Evolutionary conservation across 176 grass and related monocot species (phyloP), one percentile per base, ranked within the genome.

Genomic region (Paspalum vaginatum): DNA sequence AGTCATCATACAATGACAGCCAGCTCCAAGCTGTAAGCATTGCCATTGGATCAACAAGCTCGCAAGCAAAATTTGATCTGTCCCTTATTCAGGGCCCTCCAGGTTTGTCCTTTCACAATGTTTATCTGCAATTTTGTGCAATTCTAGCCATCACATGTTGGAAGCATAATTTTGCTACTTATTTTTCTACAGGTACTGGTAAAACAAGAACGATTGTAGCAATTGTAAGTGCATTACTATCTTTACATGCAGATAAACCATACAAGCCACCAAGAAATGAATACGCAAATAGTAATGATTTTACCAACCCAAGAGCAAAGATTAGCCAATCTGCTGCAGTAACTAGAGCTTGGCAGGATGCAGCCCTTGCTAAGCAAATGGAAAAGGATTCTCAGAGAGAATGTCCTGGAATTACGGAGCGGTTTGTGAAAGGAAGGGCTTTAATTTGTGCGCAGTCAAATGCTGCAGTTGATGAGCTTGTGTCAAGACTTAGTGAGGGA

Each of bases 61-160:
- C 76, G 39, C 81, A 68, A 63, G 59, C 70, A 75, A 84, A 86
- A 48, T 92, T 88, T 81, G 91, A 97, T 42, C 74, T 97, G 27
- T 94, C 95, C 61, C 88, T 98, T 87, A 94, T 98, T 72, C 95
- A 98, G 80, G 95, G 95, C 37, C 95, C 95, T 91, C 95, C 95
- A 89, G 95, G 92, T 98, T 83, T 78, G 83, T 70, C n/a, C 38
- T 67, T 87, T 39, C 13, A 60, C 24, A 20, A 70, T 79, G 14
- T 17, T 70, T 46, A 44, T 63, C 51, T 24, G 62, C 61, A 80
- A 41, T 32, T 64, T 76, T 54, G 48, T 76, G 26, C 26, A 77
- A 68, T 42, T 78, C 13, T 11, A 75, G 54, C 38, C 18, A 61
- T 50, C 62, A 55, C n/a, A 40, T 79, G 48, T 56, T 22, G 79